Conservation (phyloP, 2,329 filamentous ascomycete genomes). For the Nemania sp. region DNA sequence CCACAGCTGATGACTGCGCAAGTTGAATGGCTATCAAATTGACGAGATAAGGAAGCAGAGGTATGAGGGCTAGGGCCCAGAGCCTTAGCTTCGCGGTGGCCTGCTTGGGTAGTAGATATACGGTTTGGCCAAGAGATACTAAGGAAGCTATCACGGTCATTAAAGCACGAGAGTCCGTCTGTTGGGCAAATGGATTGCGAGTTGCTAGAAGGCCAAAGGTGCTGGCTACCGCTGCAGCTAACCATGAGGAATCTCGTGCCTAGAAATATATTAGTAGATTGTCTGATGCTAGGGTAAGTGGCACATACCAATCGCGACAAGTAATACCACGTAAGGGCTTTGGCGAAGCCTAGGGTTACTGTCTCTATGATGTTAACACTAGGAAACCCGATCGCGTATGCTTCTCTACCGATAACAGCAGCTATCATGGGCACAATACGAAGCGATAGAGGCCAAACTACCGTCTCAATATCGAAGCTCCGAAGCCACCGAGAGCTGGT, state of each 20-base stretch:
- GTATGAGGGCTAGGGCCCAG: conserved; percentile 50
- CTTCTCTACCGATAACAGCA: conserved; percentile 38
- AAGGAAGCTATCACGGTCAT: conserved; percentile 48
- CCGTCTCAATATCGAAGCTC: conserved; percentile 51
- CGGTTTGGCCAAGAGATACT: conserved; percentile 51
- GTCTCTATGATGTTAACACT: conserved; percentile 32
- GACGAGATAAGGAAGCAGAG: conserved; percentile 50
- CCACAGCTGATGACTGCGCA: conserved; percentile 30
- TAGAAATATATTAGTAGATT: conserved; percentile 35
- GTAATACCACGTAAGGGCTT: conserved; percentile 54
- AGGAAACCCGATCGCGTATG: conserved; percentile 44
- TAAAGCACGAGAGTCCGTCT: conserved; percentile 46
- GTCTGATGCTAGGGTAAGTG: neutral
- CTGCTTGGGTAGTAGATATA: conserved; percentile 50
- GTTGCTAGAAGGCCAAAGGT: conserved; percentile 52
- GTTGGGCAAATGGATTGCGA: conserved; percentile 47
- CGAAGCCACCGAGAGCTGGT: conserved; percentile 46
- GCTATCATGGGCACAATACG: conserved; percentile 41
- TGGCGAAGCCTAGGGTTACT: conserved; percentile 46
- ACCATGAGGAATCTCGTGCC: conserved; percentile 53
- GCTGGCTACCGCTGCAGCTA: conserved; percentile 44
- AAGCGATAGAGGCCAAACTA: conserved; percentile 44
- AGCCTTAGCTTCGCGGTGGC: conserved; percentile 45
- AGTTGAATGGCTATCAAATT: conserved; percentile 46
- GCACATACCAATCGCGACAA: conserved; percentile 49